Evolutionary conservation across 2,329 filamentous ascomycete genomes (phyloP), one percentile per base, ranked within the genome.

Genomic region (Cercospora zeae-maydis): DNA sequence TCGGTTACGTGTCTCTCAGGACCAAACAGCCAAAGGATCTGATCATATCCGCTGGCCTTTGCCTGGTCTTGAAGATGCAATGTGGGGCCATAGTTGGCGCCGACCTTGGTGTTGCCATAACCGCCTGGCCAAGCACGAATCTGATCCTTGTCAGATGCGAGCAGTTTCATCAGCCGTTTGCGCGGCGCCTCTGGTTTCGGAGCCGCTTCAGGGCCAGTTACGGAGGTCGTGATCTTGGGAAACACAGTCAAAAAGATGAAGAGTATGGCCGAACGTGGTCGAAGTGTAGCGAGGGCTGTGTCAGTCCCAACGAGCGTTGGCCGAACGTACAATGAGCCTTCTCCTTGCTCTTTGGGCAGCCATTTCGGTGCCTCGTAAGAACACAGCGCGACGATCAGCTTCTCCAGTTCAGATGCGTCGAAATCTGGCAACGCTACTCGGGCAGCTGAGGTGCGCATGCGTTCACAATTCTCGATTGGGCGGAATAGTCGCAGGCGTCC

Each of bases 81-180:
- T 27, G 85, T 87, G 16, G 92, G 92, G 0, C 92, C 92, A 77
- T 96, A 96, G 81, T 96, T 96, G 66, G 92, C 92, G 63, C 92
- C 92, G 31, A 96, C 85, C 79, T 96, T 96, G 66, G 91, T 90
- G 73, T 89, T 92, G 0, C 92, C 92, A 75, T 95, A 96, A 11
- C 92, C 92, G 66, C 92, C 92, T 27, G 91, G 91, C 92, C 92
- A 96, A 24, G 92, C 92, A 70, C 92, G 88, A 61, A 95, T 86
- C 82, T 88, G 89, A 75, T 95, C 90, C 66, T 92, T 86, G 58
- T 85, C 84, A 52, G 85, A 90, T 0, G 92, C 93, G 72, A 93
- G 86, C 45, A 96, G 85, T 70, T 84, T 88, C 82, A 95, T 51
- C 63, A 82, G 24, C 67, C 42, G 66, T 54, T 45, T 61, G 72